phyloP scores from a whole-genome alignment of 2,329 filamentous ascomycete genomes.

The Aspergillus fischeri region DNA sequence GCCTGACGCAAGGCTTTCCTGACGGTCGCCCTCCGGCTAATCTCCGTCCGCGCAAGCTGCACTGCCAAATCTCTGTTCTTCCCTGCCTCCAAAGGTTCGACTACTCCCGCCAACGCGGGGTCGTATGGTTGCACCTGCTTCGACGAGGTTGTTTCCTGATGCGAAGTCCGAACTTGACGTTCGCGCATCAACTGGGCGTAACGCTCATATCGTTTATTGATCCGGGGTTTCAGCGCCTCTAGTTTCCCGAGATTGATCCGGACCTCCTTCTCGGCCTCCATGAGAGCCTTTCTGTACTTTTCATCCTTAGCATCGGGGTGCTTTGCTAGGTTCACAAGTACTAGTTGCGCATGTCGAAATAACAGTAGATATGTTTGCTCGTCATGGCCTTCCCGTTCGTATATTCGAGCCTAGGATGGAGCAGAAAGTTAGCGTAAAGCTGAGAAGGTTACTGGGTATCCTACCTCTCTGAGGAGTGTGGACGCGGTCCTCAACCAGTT shows the following conservation, averaged over 20 bases:
- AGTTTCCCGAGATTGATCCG: conserved; percentile 64
- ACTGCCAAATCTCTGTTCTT: conserved; percentile 74
- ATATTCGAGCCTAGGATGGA: conserved; percentile 66
- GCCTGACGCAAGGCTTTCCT: conserved; percentile 56
- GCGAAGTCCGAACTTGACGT: conserved; percentile 41
- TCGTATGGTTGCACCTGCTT: conserved; percentile 40
- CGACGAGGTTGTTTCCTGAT: conserved; percentile 8
- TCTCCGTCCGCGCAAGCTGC: conserved; percentile 68
- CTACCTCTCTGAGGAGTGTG: conserved; percentile 74
- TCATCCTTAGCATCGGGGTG: conserved; percentile 72
- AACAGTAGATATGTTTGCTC: conserved; percentile 86
- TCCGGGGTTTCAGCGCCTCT: conserved; percentile 73
- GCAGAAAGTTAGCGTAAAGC: not conserved
- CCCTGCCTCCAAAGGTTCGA: conserved; percentile 62
- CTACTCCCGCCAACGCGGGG: conserved; percentile 56
- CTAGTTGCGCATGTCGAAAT: conserved; percentile 83
- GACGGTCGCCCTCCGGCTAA: conserved; percentile 61
- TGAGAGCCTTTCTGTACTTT: conserved; percentile 53
- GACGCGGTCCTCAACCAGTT: conserved; percentile 79
- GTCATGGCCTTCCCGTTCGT: conserved; percentile 79
- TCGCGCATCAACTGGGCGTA: conserved; percentile 55
- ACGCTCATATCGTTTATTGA: conserved; percentile 66
- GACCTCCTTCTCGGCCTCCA: conserved; percentile 59
- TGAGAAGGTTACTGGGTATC: conserved; percentile 16
- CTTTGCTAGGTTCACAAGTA: conserved; percentile 67